Conservation (phyloP, 768 basidiomycete species). For the Russula earlei region DNA sequence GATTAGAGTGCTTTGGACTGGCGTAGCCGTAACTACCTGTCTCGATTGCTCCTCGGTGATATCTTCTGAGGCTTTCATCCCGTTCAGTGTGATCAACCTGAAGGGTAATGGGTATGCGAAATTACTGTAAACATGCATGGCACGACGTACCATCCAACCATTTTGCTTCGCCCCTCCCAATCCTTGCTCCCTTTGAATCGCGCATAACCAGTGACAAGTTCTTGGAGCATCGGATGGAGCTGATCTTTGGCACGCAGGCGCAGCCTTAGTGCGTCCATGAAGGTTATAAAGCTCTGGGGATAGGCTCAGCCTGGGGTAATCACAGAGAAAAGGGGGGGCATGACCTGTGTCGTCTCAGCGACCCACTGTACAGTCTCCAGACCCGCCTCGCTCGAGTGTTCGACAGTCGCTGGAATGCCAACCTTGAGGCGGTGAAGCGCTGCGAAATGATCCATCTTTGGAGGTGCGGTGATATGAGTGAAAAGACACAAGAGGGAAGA, state of each 20-base stretch:
- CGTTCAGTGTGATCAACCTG: conserved; percentile 93
- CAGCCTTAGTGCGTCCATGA: conserved; percentile 95
- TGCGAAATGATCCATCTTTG: conserved; percentile 86
- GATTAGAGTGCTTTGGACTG: neutral
- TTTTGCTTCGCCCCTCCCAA: conserved; percentile 91
- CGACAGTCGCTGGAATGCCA: conserved; percentile 93
- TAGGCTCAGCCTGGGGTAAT: neutral
- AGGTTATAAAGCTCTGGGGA: conserved; percentile 86
- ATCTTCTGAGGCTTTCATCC: conserved; percentile 95
- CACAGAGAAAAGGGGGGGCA: conserved; percentile 11
- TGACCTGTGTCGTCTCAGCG: conserved; percentile 94
- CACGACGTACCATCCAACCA: conserved; percentile 75
- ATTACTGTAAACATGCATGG: neutral
- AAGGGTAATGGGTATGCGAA: neutral
- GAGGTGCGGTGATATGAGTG: neutral
- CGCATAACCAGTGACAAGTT: conserved; percentile 90
- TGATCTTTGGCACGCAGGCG: conserved; percentile 95
- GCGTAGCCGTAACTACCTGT: conserved; percentile 46
- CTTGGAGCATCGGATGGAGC: conserved; percentile 87
- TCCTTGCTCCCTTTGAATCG: conserved; percentile 92
- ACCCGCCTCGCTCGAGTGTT: conserved; percentile 88
- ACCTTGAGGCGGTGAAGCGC: conserved; percentile 84
- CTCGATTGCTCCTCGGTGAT: conserved; percentile 91
- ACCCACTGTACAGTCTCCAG: conserved; percentile 95
- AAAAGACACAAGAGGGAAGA: too few relatives aligned